Percentiles rank a stretch among this genome's conserved stretches.
These are phyloP conservation scores for Sanghuangporus sanghuang DNA, from an alignment of 1,284 basidiomycete species.

Conservation along the genomic window DNA sequence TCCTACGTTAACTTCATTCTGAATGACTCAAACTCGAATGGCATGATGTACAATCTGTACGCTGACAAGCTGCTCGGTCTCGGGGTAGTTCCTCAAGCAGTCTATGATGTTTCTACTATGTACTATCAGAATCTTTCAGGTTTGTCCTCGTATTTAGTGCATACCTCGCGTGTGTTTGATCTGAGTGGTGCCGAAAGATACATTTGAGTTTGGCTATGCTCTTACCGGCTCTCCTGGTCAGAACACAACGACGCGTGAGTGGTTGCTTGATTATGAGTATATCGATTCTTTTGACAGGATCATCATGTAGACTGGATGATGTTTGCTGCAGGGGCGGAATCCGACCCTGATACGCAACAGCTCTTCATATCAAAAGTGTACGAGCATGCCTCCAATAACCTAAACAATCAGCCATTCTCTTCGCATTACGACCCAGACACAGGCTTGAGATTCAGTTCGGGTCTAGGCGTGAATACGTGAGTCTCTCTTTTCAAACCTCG, in stretches of 20 bases:
- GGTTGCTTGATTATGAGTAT: not conserved
- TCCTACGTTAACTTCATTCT: conserved; percentile 24
- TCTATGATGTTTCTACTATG: not conserved
- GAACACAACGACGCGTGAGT: not conserved
- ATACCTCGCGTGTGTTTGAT: not conserved
- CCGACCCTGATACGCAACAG: conserved; percentile 26
- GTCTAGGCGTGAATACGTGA: not conserved
- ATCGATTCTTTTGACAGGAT: not conserved
- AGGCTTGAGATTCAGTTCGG: not conserved
- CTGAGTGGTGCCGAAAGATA: not conserved
- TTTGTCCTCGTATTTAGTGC: not conserved
- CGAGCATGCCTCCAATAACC: conserved; percentile 19
- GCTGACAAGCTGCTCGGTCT: conserved; percentile 33
- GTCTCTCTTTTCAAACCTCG: not conserved
- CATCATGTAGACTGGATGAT: conserved; percentile 31
- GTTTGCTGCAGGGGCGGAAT: conserved; percentile 31
- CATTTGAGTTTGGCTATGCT: not conserved
- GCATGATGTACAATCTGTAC: conserved; percentile 44
- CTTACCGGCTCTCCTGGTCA: not conserved
- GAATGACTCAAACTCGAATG: conserved; percentile 25
- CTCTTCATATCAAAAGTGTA: conserved; percentile 30
- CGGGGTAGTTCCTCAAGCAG: conserved; percentile 23
- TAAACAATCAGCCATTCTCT: not conserved
- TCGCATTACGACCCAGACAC: not conserved
- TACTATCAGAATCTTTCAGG: not conserved